These are phyloP conservation scores for Microbotryomycetes sp. DNA, from an alignment of 1,284 basidiomycete species.

Conservation along the genomic window DNA sequence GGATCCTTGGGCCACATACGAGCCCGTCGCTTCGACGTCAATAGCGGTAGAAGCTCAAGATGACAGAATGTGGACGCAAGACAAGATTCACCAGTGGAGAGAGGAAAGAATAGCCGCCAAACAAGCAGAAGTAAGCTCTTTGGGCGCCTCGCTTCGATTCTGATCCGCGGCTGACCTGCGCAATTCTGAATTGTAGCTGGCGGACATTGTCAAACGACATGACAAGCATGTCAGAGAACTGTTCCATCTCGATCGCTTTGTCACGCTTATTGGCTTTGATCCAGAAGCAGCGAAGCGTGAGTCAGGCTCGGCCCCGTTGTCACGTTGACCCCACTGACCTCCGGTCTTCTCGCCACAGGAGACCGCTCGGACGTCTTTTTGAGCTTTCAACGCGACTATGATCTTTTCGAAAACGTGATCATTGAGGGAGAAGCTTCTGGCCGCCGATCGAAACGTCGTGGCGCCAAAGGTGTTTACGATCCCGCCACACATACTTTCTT, in stretches of 20 bases:
- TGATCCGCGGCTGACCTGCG: too few species aligned
- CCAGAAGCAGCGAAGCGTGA: constrained; percentile 61
- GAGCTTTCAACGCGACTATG: constrained; percentile 56
- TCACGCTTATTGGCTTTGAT: constrained; percentile 64
- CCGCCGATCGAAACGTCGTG: constrained; percentile 58
- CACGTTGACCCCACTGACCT: background rate
- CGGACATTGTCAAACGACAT: constrained; percentile 26
- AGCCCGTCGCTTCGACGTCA: background rate
- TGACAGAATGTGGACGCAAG: background rate
- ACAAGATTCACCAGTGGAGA: background rate
- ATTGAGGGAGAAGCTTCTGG: constrained; percentile 36
- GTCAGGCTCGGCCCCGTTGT: background rate
- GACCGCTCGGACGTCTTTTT: constrained; percentile 67
- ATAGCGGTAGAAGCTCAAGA: background rate
- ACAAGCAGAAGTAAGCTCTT: background rate
- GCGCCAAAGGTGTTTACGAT: constrained; percentile 48
- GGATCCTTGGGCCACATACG: background rate
- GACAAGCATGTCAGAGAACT: constrained; percentile 62
- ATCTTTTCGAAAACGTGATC: constrained; percentile 43
- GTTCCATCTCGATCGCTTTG: constrained; percentile 76
- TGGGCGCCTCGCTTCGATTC: too few species aligned
- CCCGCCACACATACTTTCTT: background rate
- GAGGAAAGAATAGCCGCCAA: background rate
- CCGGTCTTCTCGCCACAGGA: constrained; percentile 25
- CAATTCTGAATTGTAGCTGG: too few species aligned